phyloP scores from a whole-genome alignment of 768 basidiomycete genomes.

The Panellus pusillus region DNA sequence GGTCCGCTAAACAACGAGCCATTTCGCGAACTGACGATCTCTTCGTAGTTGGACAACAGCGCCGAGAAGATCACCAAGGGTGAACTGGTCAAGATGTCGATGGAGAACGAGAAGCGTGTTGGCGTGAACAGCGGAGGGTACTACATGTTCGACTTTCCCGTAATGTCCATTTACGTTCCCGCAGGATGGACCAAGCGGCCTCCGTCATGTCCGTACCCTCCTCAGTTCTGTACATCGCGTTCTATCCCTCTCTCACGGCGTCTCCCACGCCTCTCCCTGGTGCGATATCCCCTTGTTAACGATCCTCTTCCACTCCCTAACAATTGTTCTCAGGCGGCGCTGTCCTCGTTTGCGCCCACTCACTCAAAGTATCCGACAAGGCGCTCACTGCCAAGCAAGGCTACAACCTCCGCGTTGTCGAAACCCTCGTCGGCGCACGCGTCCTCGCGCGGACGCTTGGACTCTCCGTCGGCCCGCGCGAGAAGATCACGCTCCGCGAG shows the following conservation, averaged over 20 bases:
- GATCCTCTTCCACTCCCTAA: not conserved
- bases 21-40: constrained; percentile 7
- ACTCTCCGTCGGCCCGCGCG: constrained; percentile 39
- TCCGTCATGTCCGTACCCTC: constrained; percentile 74
- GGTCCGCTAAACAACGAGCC: constrained; percentile 28
- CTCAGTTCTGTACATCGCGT: constrained; percentile 77
- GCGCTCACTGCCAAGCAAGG: constrained; percentile 69
- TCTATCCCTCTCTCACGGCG: constrained; percentile 72
- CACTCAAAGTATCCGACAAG: constrained; percentile 81
- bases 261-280: constrained; percentile 61
- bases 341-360: constrained; percentile 80
- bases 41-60: constrained; percentile 26
- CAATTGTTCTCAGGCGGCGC: constrained; percentile 31
- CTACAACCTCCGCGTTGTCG: constrained; percentile 93
- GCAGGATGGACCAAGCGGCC: constrained; percentile 88
- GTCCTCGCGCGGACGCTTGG: constrained; percentile 65
- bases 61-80: constrained; percentile 53
- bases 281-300: not conserved
- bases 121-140: constrained; percentile 83
- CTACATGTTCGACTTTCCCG: constrained; percentile 20
- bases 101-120: constrained; percentile 84
- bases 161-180: constrained; percentile 2
- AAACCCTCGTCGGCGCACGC: constrained; percentile 79
- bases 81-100: constrained; percentile 72
- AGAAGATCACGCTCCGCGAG: constrained; percentile 65